Percentiles rank a stretch among this genome's conserved stretches.
These are phyloP conservation scores for Solanum clarkiae DNA, from an alignment of 257 asterid species.

Conservation along the genomic window DNA sequence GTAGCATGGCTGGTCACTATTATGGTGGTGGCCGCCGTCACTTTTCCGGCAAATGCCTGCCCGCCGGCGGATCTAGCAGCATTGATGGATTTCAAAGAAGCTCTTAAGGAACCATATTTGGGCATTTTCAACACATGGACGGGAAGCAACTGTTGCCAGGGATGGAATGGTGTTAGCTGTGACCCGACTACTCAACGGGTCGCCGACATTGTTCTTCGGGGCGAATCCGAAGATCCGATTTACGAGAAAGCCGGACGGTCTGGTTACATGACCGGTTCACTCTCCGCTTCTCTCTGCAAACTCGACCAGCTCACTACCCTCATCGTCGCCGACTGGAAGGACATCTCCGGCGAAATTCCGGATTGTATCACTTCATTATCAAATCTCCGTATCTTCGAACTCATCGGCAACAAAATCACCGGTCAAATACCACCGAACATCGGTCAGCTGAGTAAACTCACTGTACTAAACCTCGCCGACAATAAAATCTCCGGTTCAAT, in stretches of 20 bases:
- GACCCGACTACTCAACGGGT: slow-evolving; percentile 74
- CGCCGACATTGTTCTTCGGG: slow-evolving; percentile 74
- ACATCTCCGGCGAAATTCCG: slow-evolving; percentile 69
- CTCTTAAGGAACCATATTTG: slow-evolving; percentile 66
- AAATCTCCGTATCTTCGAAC: slow-evolving; percentile 51
- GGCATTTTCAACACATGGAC: slow-evolving; percentile 76
- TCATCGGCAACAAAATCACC: slow-evolving; percentile 70
- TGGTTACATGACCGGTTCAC: slow-evolving; percentile 88
- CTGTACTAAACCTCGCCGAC: slow-evolving; percentile 75
- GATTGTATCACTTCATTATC: slow-evolving; percentile 54
- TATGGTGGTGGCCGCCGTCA: slow-evolving; percentile 15
- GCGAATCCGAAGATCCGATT: slow-evolving; percentile 90
- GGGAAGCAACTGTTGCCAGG: slow-evolving; percentile 65
- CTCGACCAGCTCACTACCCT: slow-evolving; percentile 77
- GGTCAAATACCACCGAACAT: slow-evolving; percentile 65
- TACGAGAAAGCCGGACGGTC: slow-evolving; percentile 77
- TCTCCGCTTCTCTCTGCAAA: slow-evolving; percentile 58
- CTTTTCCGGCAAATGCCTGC: slow-evolving; percentile 34
- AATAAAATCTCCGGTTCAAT: slow-evolving; percentile 57
- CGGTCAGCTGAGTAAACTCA: slow-evolving; percentile 51
- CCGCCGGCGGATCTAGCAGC: slow-evolving; percentile 63
- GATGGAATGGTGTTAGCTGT: slow-evolving; percentile 87
- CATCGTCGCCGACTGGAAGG: slow-evolving; percentile 90
- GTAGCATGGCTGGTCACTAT: slow-evolving; percentile 1
- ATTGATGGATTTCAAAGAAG: slow-evolving; percentile 40